Percentiles rank a stretch among this genome's conserved stretches.
Conservation (phyloP, 2,329 filamentous ascomycete species). For the Calycina marina region DNA sequence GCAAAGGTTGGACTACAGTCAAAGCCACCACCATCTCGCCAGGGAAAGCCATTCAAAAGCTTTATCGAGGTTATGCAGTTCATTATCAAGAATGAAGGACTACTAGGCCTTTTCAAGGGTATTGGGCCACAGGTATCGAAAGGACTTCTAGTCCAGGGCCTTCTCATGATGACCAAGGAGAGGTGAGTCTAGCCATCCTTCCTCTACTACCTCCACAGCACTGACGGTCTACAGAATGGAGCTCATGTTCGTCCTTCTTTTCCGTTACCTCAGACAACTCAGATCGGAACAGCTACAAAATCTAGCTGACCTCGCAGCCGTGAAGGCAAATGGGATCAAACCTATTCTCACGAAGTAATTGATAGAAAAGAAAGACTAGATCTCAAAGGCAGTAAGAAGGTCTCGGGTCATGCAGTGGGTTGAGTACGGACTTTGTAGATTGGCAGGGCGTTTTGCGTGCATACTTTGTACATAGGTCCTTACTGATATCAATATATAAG, state of each 20-base stretch:
- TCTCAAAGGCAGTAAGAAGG: not conserved
- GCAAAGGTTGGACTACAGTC: constrained; percentile 96
- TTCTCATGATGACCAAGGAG: constrained; percentile 99
- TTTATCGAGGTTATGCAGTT: constrained; percentile 93
- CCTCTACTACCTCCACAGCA: constrained; percentile 1
- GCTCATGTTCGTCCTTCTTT: constrained; percentile 70
- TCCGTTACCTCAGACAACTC: constrained; percentile 64
- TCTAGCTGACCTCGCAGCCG: constrained; percentile 46
- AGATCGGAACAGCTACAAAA: constrained; percentile 56
- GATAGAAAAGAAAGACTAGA: constrained; percentile 6
- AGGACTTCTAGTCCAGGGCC: constrained; percentile 81
- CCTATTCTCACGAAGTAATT: constrained; percentile 20
- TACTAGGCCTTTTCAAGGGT: constrained; percentile 82
- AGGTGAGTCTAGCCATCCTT: constrained; percentile 36
- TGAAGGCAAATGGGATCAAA: constrained; percentile 33
- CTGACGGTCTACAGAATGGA: constrained; percentile 49
- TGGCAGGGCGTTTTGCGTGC: no score
- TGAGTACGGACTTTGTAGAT: no score
- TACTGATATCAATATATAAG: no score
- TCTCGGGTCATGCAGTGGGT: no score
- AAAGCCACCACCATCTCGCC: constrained; percentile 67
- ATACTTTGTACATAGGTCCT: no score
- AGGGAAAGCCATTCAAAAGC: constrained; percentile 84
- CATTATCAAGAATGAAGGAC: constrained; percentile 78
- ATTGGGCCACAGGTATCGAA: constrained; percentile 90